These are phyloP conservation scores for Chenopodium formosanum DNA, from an alignment of 148 eudicot genomes.

Conservation along the genomic window DNA sequence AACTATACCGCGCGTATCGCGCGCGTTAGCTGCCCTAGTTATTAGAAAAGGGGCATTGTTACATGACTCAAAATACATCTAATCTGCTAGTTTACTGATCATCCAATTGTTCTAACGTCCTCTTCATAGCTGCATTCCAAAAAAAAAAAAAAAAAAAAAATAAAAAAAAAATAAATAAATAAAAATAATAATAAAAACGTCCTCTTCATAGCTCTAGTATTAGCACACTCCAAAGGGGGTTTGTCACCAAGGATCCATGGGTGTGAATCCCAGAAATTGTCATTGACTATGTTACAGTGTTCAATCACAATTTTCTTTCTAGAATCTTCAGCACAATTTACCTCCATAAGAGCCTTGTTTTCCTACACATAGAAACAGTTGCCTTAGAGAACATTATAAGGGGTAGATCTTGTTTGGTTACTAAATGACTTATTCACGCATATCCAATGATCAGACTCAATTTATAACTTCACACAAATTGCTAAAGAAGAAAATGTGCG, in stretches of 20 bases:
- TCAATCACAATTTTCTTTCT: slow-evolving; percentile 43
- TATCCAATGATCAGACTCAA: neutral
- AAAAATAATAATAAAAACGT: too few species aligned
- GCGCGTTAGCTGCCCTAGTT: too few species aligned
- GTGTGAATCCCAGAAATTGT: slow-evolving; percentile 58
- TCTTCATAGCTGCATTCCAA: too few species aligned
- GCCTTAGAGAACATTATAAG: neutral
- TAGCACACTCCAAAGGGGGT: neutral
- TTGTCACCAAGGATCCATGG: slow-evolving; percentile 41
- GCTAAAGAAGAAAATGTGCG: neutral
- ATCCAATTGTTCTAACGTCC: too few species aligned
- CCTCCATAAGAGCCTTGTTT: neutral
- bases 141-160: too few species aligned
- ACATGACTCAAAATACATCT: too few species aligned
- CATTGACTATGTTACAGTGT: slow-evolving; percentile 64
- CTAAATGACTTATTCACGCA: neutral
- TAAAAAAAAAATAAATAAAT: too few species aligned
- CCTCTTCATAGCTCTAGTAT: neutral
- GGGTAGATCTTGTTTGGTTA: too few species aligned
- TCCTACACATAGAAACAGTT: slow-evolving; percentile 31
- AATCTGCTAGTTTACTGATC: too few species aligned
- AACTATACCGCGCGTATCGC: too few species aligned
- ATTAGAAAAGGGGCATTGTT: too few species aligned
- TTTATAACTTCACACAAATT: neutral
- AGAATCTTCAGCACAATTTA: slow-evolving; percentile 6